phyloP scores from a whole-genome alignment of 192 early-diverging fungal genomes.

The Coemansia sp. region DNA sequence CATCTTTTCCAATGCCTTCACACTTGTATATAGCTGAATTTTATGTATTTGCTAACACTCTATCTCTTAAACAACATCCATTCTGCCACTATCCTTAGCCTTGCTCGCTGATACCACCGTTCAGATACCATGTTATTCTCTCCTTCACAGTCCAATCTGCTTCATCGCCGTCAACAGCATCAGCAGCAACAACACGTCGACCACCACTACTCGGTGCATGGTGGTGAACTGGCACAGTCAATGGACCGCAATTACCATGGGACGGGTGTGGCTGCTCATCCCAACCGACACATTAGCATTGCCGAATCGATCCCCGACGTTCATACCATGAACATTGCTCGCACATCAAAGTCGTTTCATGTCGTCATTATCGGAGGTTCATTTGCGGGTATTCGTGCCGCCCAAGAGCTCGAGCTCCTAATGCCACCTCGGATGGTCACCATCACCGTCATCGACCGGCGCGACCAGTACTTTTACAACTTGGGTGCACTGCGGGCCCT shows the following conservation, averaged over 20 bases:
- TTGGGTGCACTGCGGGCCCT: slow-evolving; percentile 51
- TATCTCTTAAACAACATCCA: neutral
- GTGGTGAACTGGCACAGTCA: neutral
- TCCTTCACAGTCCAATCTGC: neutral
- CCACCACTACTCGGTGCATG: neutral
- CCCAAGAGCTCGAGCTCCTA: slow-evolving; percentile 54
- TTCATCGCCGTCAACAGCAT: slow-evolving; percentile 11
- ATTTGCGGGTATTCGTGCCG: slow-evolving; percentile 57
- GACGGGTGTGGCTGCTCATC: neutral
- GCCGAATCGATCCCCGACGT: slow-evolving; percentile 20
- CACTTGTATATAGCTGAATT: neutral
- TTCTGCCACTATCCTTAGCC: neutral
- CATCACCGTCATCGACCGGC: slow-evolving; percentile 58
- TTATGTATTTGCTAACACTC: neutral
- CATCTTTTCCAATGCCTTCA: neutral
- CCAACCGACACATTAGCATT: slow-evolving; percentile 17
- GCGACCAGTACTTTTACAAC: slow-evolving; percentile 59
- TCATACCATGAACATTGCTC: slow-evolving; percentile 43
- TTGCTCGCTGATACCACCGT: neutral
- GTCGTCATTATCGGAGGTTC: slow-evolving; percentile 58
- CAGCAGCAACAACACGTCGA: neutral
- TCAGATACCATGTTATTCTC: neutral
- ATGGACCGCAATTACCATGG: neutral
- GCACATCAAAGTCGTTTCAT: slow-evolving; percentile 59
- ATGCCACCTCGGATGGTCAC: slow-evolving; percentile 36